Base-by-base conservation (phyloP, 2,329 filamentous ascomycete genomes). In the Penicillium sp. region DNA sequence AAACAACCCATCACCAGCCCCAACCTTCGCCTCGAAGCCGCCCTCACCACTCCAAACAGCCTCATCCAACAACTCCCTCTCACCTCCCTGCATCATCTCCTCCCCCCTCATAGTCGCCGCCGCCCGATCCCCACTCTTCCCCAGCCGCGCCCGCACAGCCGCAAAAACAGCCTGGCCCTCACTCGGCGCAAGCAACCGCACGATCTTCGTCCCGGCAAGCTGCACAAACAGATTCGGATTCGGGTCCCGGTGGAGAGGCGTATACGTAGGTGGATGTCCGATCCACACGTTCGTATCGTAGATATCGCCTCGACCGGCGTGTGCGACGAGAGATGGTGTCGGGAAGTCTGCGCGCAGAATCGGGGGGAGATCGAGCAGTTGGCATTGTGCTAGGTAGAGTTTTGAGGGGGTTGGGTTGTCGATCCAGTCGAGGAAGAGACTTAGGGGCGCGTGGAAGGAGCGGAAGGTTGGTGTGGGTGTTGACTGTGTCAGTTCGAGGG, bases 211-310 rank as follows among this genome's bases (percentile, higher is more conserved):
- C 4, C 90, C 86, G 14, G 84, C 85, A 11, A 97, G 73, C 73
- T 99, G 94, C 43, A 90, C 85, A 70, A 97, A 96, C 0, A 97
- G 66, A 68, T 99, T 99, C 0, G 91, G 91, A 66, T 97, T 97
- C 0, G 94, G 94, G 67, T 99, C 94, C 51, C 89, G 85, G 73
- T 99, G 94, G 3, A 96, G 78, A 3, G 94, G 92, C 0, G 94
- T 97, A 64, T 91, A 92, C 0, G 92, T 97, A 0, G 91, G 91
- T 38, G 91, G 86, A 13, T 88, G 79, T 1, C 94, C 94, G 11
- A 97, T 81, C 93, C 93, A 99, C 42, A 97, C 78, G 63, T 90
- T 95, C 0, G 89, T 87, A 64, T 82, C 84, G 70, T 97, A 97
- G n/a, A 97, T 75, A 70, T 97, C 92, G 2, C 91, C 91, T 62